Evolutionary conservation across 1,284 basidiomycete genomes (phyloP), one percentile per base, ranked within the genome.

Genomic region (Heterobasidion irregulare): DNA sequence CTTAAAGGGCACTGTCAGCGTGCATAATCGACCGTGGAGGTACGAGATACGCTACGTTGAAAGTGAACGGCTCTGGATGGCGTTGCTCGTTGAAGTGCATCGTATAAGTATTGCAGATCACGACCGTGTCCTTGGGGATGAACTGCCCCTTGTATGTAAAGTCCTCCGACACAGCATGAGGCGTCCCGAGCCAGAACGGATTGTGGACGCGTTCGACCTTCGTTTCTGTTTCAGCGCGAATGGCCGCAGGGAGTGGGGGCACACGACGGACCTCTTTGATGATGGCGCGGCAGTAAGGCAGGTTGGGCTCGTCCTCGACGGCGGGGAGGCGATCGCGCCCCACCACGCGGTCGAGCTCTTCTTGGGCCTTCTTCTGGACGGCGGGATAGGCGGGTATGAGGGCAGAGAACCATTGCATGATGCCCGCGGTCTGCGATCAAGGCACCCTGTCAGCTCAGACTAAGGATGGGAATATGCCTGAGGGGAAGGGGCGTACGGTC

Each of bases 31-130:
- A n/a, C 10, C 6, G 10, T n/a, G 38, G 8, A 41, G 1, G 8
- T 3, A 12, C 10, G 38, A 4, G 4, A 41, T 41, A 52, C 44
- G 54, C 6, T 54, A 53, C 47, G 53, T 19, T 13, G 50, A 47
- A 18, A 55, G 53, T 43, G 55, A 68, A 69, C 63, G 73, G 59
- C 56, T 74, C 68, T 3, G 70, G 64, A 55, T 75, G 69, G 32
- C 71, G 66, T 50, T 61, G 61, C 50, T 69, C 65, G 53, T 74
- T 65, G 54, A 73, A 72, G 58, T 75, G 73, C 55, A 75, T 65
- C 0, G 67, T 67, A 55, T 68, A 75, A 52, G 66, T 64, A 56
- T 75, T 73, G 19, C 74, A 57, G n/a, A 76, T 61, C 16, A 75
- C 53, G 1, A 68, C 69, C 2, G 72, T 70, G 53, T 67, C 65